Evolutionary conservation across 495 filamentous ascomycete species (phyloP).

Genomic region (Corynascus novoguineensis): DNA sequence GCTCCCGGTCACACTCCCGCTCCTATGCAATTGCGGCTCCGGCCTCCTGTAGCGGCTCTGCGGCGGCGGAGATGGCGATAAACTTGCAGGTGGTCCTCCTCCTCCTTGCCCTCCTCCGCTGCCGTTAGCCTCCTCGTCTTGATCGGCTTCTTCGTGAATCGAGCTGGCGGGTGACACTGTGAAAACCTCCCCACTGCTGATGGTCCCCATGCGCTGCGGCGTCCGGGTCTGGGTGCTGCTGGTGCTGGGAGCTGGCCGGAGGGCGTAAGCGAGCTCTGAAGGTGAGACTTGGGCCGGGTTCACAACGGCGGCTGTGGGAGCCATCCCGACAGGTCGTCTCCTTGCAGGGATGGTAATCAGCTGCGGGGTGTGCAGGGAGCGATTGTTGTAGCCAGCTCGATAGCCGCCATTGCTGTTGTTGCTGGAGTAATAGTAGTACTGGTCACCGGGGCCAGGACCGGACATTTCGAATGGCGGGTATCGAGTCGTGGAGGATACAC

Average conservation of each 20-base stretch:
- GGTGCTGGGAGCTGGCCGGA: neutral
- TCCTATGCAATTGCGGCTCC: neutral
- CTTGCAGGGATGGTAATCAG: neutral
- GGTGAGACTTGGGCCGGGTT: constrained; percentile 1
- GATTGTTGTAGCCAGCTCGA: neutral
- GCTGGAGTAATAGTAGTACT: constrained; percentile 7
- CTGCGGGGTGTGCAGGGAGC: neutral
- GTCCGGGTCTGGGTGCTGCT: neutral
- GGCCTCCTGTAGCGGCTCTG: neutral
- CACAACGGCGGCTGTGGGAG: neutral
- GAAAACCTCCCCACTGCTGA: constrained; percentile 14
- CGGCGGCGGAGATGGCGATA: constrained; percentile 3
- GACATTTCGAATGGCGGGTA: neutral
- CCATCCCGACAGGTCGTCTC: neutral
- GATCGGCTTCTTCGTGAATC: constrained; percentile 14
- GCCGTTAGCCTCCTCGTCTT: neutral
- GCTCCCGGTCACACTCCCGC: neutral
- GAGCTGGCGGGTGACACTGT: constrained; percentile 26
- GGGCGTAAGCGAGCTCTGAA: neutral
- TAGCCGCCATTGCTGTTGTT: too few species aligned
- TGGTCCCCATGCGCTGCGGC: constrained; percentile 15
- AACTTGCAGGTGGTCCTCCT: neutral
- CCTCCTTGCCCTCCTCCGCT: constrained; percentile 1
- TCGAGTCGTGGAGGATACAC: neutral
- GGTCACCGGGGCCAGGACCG: neutral